phyloP scores from a whole-genome alignment of 2,329 filamentous ascomycete genomes.

The Fusarium nematophilum region DNA sequence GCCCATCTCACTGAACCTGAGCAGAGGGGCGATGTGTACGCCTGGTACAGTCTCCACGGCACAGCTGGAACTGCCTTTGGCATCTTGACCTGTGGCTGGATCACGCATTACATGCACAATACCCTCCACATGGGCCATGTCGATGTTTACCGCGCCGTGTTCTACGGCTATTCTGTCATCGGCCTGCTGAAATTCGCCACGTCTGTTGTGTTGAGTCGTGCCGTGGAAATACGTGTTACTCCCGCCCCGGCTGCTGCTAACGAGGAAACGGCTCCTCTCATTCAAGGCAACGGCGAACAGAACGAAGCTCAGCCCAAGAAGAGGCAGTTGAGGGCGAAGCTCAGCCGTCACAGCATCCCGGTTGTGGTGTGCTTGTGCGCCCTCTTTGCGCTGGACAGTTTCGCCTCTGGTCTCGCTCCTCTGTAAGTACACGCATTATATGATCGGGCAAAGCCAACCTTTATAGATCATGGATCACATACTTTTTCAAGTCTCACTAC shows the following conservation, averaged over 20 bases:
- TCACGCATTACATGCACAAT: conserved; percentile 61
- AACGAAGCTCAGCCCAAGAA: neutral
- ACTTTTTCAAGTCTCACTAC: conserved; percentile 64
- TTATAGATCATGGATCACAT: conserved; percentile 68
- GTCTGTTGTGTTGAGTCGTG: conserved; percentile 59
- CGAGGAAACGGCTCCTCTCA: conserved; percentile 44
- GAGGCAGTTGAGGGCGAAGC: conserved; percentile 61
- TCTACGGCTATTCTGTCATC: conserved; percentile 53
- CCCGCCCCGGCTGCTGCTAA: neutral
- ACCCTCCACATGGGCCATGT: conserved; percentile 56
- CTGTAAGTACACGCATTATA: conserved; percentile 56
- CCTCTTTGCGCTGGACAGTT: conserved; percentile 75
- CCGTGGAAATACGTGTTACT: conserved; percentile 54
- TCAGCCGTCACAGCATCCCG: conserved; percentile 65
- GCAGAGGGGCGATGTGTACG: conserved; percentile 66
- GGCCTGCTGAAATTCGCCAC: conserved; percentile 68
- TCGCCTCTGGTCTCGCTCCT: conserved; percentile 77
- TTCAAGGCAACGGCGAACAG: conserved; percentile 4
- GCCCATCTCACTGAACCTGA: conserved; percentile 63
- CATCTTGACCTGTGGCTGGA: conserved; percentile 69
- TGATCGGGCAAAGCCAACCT: fast-evolving
- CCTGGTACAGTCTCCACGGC: conserved; percentile 71
- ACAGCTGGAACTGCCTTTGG: conserved; percentile 71
- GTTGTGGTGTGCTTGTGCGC: conserved; percentile 72
- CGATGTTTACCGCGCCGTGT: conserved; percentile 65